These are phyloP conservation scores for Monosporozyma unispora DNA, from an alignment of 805 yeast genomes.

Conservation along the genomic window DNA sequence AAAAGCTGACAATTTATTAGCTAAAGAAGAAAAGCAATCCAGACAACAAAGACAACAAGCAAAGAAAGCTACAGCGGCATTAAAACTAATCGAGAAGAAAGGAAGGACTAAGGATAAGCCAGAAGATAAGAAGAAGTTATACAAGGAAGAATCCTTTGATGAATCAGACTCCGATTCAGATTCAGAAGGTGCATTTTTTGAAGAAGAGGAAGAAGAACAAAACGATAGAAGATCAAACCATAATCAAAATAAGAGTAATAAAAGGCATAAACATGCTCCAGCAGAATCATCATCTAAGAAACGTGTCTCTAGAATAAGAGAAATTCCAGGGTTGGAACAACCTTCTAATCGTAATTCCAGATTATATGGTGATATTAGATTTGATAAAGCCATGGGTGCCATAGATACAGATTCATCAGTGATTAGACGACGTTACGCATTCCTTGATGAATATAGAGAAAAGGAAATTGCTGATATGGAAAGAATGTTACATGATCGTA, in stretches of 20 bases:
- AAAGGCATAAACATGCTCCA: constrained; percentile 78
- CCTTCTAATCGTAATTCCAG: constrained; percentile 31
- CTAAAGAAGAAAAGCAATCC: constrained; percentile 29
- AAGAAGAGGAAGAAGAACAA: constrained; percentile 24
- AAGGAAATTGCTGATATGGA: constrained; percentile 59
- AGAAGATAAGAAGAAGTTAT: constrained; percentile 12
- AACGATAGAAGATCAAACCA: constrained; percentile 1
- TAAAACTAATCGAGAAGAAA: not conserved
- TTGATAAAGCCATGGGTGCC: constrained; percentile 82
- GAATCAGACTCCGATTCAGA: constrained; percentile 14
- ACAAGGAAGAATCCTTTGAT: constrained; percentile 8
- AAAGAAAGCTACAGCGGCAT: constrained; percentile 4
- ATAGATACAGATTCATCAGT: constrained; percentile 55
- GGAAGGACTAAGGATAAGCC: not conserved
- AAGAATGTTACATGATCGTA: constrained; percentile 43
- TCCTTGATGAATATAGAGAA: constrained; percentile 78
- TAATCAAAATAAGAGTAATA: constrained; percentile 13
- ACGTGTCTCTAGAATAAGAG: constrained; percentile 61
- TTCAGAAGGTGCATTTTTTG: constrained; percentile 33
- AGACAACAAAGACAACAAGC: constrained; percentile 8
- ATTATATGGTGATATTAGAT: constrained; percentile 73
- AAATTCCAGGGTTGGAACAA: constrained; percentile 57
- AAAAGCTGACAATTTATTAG: constrained; percentile 40
- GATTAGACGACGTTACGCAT: constrained; percentile 70
- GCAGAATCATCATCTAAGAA: constrained; percentile 64